Base-by-base conservation (phyloP, 2,329 filamentous ascomycete genomes). In the Triangularia setosa region DNA sequence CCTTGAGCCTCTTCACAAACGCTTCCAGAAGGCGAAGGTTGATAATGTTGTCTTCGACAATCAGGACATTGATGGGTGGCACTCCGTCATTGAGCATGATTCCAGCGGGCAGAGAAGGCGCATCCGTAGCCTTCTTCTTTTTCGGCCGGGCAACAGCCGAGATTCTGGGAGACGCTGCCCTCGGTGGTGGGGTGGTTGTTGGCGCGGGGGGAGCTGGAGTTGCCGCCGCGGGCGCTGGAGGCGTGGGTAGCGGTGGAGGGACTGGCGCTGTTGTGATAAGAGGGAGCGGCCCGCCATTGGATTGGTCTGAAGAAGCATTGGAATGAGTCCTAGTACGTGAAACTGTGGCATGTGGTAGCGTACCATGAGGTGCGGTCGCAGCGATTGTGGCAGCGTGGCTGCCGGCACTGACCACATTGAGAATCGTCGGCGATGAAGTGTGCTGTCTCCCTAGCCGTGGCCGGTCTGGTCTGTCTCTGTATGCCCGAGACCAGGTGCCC, bases 21-120 rank as follows among this genome's bases (percentile, higher is more conserved):
- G 93, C 93, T 74, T 97, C 94, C 35, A 99, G 81, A 9, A 99
- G 87, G 73, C 92, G 91, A 70, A 98, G 81, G 74, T 98, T 99
- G 83, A 99, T 98, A 68, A 95, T 93, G 76, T 99, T 99, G 79
- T 99, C 95, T 79, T 99, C 95, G 14, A 99, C 95, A 66, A 99
- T 97, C 53, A 99, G 83, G 7, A 98, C 93, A 71, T 96, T 98
- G 79, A 99, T 98, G 1, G 95, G 94, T 7, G 95, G 95, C 0
- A 98, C 92, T 1, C 88, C 88, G 61, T 89, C 90, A 70, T 94
- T 92, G 27, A 96, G 84, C 71, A 91, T 83, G 71, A 91, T 83
- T 28, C 86, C 88, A 3, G 88, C 81, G 25, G 84, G 84, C 65
- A 90, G 73, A 65, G 79, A 76, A 54, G 78, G 78, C 21, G 80